Conservation (phyloP, 1,284 basidiomycete genomes). For the Boletellus deceptivus region DNA sequence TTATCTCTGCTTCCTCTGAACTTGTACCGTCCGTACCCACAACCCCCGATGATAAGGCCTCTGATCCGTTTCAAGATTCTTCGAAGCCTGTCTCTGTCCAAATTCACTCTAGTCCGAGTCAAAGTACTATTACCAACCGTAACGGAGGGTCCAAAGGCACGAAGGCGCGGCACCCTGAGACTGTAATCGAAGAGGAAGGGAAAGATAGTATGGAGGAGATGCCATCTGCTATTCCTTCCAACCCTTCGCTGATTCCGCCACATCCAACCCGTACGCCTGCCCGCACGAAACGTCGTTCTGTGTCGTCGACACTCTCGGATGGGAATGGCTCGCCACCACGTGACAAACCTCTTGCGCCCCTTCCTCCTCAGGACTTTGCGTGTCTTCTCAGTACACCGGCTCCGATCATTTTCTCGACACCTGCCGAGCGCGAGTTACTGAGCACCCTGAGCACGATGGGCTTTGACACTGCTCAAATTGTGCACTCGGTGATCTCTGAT, state of each 20-base stretch:
- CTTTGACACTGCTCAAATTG: slow-evolving; percentile 92
- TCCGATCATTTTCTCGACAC: slow-evolving; percentile 83
- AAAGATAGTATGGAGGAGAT: slow-evolving; percentile 5
- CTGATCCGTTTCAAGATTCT: slow-evolving; percentile 40
- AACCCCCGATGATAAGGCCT: slow-evolving; percentile 48
- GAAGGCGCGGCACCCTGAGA: slow-evolving; percentile 35
- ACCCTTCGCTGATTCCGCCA: slow-evolving; percentile 49
- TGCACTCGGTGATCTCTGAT: slow-evolving; percentile 87
- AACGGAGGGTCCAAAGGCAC: slow-evolving; percentile 13
- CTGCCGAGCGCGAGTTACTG: slow-evolving; percentile 78
- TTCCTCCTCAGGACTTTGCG: slow-evolving; percentile 65
- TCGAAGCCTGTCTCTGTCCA: slow-evolving; percentile 25
- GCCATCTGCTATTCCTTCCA: slow-evolving; percentile 9
- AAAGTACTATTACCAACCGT: slow-evolving; percentile 43
- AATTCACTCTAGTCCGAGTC: slow-evolving; percentile 50
- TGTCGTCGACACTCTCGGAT: slow-evolving; percentile 79
- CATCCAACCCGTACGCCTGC: slow-evolving; percentile 83
- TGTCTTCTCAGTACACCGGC: slow-evolving; percentile 67
- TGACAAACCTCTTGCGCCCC: slow-evolving; percentile 46
- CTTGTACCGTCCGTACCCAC: slow-evolving; percentile 53
- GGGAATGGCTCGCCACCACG: slow-evolving; percentile 48
- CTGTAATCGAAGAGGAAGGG: slow-evolving; percentile 47
- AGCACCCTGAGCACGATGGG: slow-evolving; percentile 77
- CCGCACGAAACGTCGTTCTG: slow-evolving; percentile 90
- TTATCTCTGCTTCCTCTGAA: slow-evolving; percentile 53